Evolutionary conservation across 2,329 filamentous ascomycete species (phyloP), one percentile per base, ranked within the genome.

Genomic region (Volutella citrinella): DNA sequence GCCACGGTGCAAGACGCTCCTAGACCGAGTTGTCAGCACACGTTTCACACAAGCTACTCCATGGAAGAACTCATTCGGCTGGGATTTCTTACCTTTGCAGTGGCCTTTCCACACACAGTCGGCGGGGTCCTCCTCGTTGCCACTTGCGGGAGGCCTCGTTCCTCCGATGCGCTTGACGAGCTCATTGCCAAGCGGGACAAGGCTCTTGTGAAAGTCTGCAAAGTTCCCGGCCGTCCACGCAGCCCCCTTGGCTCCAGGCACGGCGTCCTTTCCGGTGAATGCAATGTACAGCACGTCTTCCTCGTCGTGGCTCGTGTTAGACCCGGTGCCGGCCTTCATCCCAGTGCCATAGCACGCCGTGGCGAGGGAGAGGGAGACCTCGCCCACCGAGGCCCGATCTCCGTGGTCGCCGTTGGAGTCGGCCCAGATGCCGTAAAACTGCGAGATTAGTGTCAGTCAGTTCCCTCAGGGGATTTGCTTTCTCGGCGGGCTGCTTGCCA

Each of bases 211-310:
- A 38, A 80, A 78, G 8, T 65, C 61, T 3, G 56, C 53, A 10
- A 60, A 67, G 30, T 52, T 64, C 3, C 48, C 49, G 0, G 76
- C 72, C 5, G 58, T 57, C 77, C 77, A 82, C 14, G 67, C 55
- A 1, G 76, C 76, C 9, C 65, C 66, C 2, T 56, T 54, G 5
- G 60, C 56, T 0, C 76, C 76, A 0, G 75, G 75, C 3, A 79
- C 70, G 0, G 77, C 76, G 8, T 70, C 65, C 0, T 55, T 30
- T 0, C 76, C 76, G 0, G 61, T 65, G 44, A 82, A 82, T 0
- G 72, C 77, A 28, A 82, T 63, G 47, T 76, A 82, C 15, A 82
- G 54, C 1, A 81, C 72, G 47, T 82, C 75, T n/a, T 73, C 63
- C 11, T 61, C 53, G 12, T 64, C 63, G 48, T 80, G 70, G 1